Evolutionary conservation across 1,284 basidiomycete genomes (phyloP), one percentile per base, ranked within the genome.

Genomic region (Ganoderma meredithae): DNA sequence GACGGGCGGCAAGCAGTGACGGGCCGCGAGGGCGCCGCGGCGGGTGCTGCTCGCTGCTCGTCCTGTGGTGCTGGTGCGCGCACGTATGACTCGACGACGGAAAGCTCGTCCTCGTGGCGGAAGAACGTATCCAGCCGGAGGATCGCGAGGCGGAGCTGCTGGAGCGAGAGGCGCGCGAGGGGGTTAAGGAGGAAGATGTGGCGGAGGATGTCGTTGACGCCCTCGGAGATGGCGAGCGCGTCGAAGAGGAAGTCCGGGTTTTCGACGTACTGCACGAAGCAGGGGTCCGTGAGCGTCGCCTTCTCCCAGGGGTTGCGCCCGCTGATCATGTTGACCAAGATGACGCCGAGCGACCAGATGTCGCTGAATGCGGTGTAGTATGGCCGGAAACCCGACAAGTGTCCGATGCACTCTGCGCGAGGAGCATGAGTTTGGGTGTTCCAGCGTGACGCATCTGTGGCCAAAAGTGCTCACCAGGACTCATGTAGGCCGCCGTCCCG

Each of bases 221-320:
- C 65, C 55, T 66, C 65, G 8, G 92, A 93, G 72, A 97, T 92
- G 15, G 94, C 93, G 7, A 96, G 84, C 66, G 90, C 88, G 10
- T 85, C 79, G 31, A 86, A 86, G 17, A 97, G 84, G 74, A 91
- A 92, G 68, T 92, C 80, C 33, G 83, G 86, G 73, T 95, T 85
- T 66, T 67, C 64, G 58, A 72, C 62, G 71, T 74, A 75, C 41
- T 62, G 56, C 22, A 43, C 78, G 83, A 94, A 97, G 43, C 89
- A 91, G 49, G 88, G 86, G 79, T 98, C 96, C 43, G 85, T 81
- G 5, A 85, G 79, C 56, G 84, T 88, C 1, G 97, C 95, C 73
- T 86, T 84, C 69, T 88, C 86, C 97, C 97, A 98, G 2, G 95
- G 96, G 76, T 93, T 95, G 39, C 91, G 88, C n/a, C 94, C 93